Evolutionary conservation across 2,329 filamentous ascomycete genomes (phyloP).

Genomic region (Beauveria asiatica): DNA sequence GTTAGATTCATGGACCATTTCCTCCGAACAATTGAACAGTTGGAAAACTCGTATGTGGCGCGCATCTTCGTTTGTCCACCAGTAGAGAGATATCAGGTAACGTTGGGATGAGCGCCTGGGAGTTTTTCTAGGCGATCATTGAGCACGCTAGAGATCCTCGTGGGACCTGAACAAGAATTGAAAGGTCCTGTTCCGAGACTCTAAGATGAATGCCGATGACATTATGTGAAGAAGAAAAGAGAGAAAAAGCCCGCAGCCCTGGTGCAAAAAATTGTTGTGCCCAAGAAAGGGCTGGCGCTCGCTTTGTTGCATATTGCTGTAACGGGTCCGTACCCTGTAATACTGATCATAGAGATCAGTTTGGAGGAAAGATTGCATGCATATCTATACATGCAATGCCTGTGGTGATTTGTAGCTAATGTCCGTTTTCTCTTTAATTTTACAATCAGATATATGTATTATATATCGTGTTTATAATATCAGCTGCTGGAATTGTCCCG

Average conservation of each 20-base stretch:
- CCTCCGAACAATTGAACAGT: neutral
- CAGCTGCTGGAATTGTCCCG: too few relatives aligned
- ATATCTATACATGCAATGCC: too few relatives aligned
- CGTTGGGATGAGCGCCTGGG: constrained; percentile 60
- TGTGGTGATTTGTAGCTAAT: too few relatives aligned
- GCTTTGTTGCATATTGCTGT: constrained; percentile 21
- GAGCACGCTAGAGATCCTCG: constrained; percentile 88
- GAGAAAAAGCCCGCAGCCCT: constrained; percentile 20
- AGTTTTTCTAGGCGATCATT: constrained; percentile 84
- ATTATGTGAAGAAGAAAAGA: constrained; percentile 55
- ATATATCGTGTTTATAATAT: too few relatives aligned
- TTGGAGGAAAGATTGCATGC: too few relatives aligned
- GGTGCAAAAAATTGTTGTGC: constrained; percentile 18
- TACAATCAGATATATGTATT: too few relatives aligned
- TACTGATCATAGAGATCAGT: neutral
- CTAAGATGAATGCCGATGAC: constrained; percentile 92
- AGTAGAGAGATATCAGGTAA: constrained; percentile 45
- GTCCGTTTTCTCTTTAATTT: too few relatives aligned
- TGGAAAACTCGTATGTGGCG: constrained; percentile 30
- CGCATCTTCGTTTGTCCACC: constrained; percentile 36
- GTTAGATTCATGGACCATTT: too few relatives aligned
- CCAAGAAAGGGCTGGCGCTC: constrained; percentile 2
- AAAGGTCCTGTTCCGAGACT: constrained; percentile 91
- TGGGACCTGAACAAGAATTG: constrained; percentile 89
- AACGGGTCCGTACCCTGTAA: constrained; percentile 2